phyloP scores from a whole-genome alignment of 768 basidiomycete species.

The Auricularia auricula-judae region DNA sequence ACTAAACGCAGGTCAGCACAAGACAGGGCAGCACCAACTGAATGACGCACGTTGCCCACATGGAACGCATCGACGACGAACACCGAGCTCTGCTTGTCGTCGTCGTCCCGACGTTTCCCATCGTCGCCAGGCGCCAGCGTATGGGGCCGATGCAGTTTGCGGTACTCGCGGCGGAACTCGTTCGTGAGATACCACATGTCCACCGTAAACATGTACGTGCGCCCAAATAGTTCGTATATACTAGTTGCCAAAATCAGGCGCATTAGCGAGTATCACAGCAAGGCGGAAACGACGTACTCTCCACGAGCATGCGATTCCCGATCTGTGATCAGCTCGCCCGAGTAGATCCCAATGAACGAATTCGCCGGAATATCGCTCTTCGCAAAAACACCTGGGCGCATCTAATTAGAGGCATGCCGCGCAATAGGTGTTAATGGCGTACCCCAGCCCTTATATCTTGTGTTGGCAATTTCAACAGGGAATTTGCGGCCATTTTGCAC shows the following conservation, averaged over 20 bases:
- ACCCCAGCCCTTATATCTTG: slow-evolving; percentile 81
- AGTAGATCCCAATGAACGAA: slow-evolving; percentile 72
- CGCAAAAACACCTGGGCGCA: slow-evolving; percentile 54
- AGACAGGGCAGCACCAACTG: neutral
- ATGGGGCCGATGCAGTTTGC: slow-evolving; percentile 46
- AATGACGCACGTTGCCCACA: slow-evolving; percentile 59
- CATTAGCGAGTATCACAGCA: neutral
- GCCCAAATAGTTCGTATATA: too few relatives aligned
- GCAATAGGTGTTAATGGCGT: slow-evolving; percentile 10
- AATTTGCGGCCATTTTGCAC: slow-evolving; percentile 69
- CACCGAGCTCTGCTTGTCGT: slow-evolving; percentile 13
- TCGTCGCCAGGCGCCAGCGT: slow-evolving; percentile 40
- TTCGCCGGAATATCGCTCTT: slow-evolving; percentile 55
- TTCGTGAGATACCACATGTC: too few relatives aligned
- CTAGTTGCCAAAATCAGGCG: slow-evolving; percentile 22
- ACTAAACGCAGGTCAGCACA: slow-evolving; percentile 23
- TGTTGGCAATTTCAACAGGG: slow-evolving; percentile 55
- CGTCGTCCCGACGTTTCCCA: slow-evolving; percentile 6
- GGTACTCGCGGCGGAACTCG: too few relatives aligned
- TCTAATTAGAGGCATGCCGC: neutral
- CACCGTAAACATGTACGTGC: too few relatives aligned
- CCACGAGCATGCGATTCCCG: slow-evolving; percentile 58
- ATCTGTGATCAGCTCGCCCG: slow-evolving; percentile 73
- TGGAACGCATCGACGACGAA: slow-evolving; percentile 83
- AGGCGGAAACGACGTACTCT: slow-evolving; percentile 29